Evolutionary conservation across 2,329 filamentous ascomycete genomes (phyloP).

Genomic region (Monosporascus cannonballus): DNA sequence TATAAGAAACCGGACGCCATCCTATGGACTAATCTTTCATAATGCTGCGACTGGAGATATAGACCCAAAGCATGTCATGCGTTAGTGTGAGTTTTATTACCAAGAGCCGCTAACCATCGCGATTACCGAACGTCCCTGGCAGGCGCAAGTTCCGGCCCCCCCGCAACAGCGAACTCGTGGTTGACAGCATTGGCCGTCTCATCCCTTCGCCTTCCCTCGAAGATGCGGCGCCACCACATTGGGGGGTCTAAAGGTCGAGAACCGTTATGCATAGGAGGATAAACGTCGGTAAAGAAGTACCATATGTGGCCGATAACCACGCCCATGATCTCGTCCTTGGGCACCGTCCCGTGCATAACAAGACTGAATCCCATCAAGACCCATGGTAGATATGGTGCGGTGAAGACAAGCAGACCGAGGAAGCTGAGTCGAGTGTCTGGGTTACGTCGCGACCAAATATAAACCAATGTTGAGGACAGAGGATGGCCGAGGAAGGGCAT

Average conservation of each 20-base stretch:
- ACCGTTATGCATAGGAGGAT: constrained; percentile 82
- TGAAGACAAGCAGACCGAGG: constrained; percentile 83
- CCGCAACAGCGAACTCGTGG: constrained; percentile 57
- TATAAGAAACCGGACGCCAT: too few species aligned
- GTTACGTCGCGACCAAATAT: constrained; percentile 96
- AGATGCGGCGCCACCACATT: constrained; percentile 80
- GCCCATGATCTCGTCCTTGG: constrained; percentile 94
- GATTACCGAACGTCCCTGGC: constrained; percentile 33
- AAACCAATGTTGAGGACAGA: constrained; percentile 86
- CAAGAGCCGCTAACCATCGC: background rate
- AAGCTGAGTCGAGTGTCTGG: constrained; percentile 87
- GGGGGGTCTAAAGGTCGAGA: constrained; percentile 85
- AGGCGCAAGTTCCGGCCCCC: constrained; percentile 48
- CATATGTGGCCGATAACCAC: constrained; percentile 92
- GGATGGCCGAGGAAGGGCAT: constrained; percentile 94
- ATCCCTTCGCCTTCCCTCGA: constrained; percentile 52
- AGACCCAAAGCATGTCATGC: too few species aligned
- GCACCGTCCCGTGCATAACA: constrained; percentile 81
- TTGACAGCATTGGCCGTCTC: constrained; percentile 50
- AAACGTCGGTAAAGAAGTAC: constrained; percentile 98
- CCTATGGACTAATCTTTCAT: too few species aligned
- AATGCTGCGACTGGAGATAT: too few species aligned
- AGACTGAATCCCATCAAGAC: constrained; percentile 90
- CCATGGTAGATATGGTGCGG: constrained; percentile 92
- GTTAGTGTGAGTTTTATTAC: too few species aligned